Evolutionary conservation across 352 stramenopile genomes (phyloP), one percentile per base, ranked within the genome.

Genomic region (Globisporangium nagaii): DNA sequence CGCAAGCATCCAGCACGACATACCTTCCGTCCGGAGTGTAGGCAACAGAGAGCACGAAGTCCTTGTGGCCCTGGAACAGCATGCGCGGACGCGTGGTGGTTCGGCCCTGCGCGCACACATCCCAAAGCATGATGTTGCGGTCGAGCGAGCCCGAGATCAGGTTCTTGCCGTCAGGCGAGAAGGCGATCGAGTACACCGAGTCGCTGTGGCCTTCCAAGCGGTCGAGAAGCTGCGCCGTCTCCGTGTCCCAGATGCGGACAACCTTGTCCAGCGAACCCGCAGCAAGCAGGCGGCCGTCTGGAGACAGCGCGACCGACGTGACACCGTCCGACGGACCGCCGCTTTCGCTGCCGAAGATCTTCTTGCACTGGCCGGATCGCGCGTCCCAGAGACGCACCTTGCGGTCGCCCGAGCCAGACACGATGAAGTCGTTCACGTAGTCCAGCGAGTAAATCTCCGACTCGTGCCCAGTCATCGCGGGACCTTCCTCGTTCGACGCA

Each of bases 11-110:
- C n/a, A n/a, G n/a, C n/a, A n/a, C n/a, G n/a, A 53, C 63, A 58
- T 70, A 93, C 80, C 80, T 79, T 86, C 84, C 81, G 69, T 94
- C 84, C 39, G 81, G 84, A n/a, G 84, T 90, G 61, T 94, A 92
- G 12, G 81, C 84, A 15, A 92, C 84, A 13, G 81, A 92, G 15
- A 94, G 60, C 19, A 94, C 84, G 63, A 92, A 92, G 65, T 92
- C 84, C 49, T 92, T 92, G 72, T 94, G 84, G 22, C 81, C 84
- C 63, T 91, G 79, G 71, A 92, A 94, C 25, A 94, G 65, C 78
- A 91, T 90, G n/a, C 84, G 84, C 8, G 84, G 84, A 27, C 79
- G 75, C 47, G 81, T 90, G 11, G 84, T 89, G 20, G 84, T 89
- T 48, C 79, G 81, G 43, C 81, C 84, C 52, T 89, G 81, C 1